These are phyloP conservation scores for Triticum turgidum DNA, from an alignment of 176 grass and related monocot genomes.

Conservation along the genomic window DNA sequence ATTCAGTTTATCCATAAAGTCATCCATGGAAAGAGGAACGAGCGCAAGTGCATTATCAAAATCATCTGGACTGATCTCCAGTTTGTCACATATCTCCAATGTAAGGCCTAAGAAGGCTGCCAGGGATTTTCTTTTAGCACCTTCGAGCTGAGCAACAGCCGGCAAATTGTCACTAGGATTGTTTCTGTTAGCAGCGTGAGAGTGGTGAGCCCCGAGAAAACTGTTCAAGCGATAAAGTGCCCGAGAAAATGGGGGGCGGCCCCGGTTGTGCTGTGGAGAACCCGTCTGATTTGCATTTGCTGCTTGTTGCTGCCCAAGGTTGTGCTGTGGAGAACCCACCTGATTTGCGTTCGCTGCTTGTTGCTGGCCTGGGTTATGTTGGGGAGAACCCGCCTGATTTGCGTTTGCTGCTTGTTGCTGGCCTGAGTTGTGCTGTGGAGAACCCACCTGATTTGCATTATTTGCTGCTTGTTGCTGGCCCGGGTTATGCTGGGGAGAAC, in stretches of 20 bases:
- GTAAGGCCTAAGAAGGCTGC: constrained; percentile 2
- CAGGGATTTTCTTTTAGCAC: not conserved
- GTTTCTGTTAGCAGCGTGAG: not conserved
- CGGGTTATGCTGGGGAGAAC: no score
- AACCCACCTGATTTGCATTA: not conserved
- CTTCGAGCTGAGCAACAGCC: not conserved
- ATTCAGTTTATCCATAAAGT: not conserved
- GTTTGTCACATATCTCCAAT: not conserved
- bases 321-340: no score
- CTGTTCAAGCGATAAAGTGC: not conserved
- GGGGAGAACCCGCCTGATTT: no score
- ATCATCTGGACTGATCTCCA: not conserved
- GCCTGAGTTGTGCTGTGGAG: no score
- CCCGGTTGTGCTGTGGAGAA: not conserved
- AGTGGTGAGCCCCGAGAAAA: not conserved
- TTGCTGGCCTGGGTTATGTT: no score
- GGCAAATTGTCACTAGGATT: not conserved
- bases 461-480: not conserved
- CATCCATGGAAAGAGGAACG: not conserved
- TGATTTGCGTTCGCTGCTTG: no score
- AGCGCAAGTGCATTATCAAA: not conserved
- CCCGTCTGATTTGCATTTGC: not conserved
- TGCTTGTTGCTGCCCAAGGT: not conserved
- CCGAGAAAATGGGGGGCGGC: not conserved
- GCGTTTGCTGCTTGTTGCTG: no score